phyloP scores from a whole-genome alignment of 345 rosid genomes.

The Aethionema arabicum region DNA sequence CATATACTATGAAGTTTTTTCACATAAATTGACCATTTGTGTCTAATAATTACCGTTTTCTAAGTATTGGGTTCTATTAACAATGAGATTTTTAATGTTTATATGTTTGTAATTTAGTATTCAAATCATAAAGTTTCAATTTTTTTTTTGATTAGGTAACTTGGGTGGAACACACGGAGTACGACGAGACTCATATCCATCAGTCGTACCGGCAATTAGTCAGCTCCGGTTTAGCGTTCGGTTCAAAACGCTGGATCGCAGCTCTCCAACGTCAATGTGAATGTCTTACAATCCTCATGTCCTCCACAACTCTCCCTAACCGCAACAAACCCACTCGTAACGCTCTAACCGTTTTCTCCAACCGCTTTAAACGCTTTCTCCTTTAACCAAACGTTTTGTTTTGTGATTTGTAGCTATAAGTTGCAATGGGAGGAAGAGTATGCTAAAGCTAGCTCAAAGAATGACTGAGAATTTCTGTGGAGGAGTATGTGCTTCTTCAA shows the following conservation, averaged over 20 bases:
- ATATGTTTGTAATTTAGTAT: no score
- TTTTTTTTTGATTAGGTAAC: slow-evolving; percentile 56
- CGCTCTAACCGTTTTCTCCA: neutral
- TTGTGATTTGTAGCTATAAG: slow-evolving; percentile 24
- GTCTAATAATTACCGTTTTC: no score
- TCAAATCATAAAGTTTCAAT: neutral
- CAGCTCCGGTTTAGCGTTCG: slow-evolving; percentile 77
- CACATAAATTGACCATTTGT: no score
- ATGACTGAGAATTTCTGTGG: slow-evolving; percentile 93
- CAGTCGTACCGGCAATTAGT: slow-evolving; percentile 64
- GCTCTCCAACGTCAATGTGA: slow-evolving; percentile 87
- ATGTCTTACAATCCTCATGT: slow-evolving; percentile 87
- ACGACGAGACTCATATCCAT: slow-evolving; percentile 71
- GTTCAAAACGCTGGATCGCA: slow-evolving; percentile 85
- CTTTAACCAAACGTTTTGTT: neutral
- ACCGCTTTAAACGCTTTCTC: neutral
- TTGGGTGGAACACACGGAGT: slow-evolving; percentile 94
- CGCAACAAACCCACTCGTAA: slow-evolving; percentile 29
- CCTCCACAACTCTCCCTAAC: slow-evolving; percentile 47
- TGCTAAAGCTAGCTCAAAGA: slow-evolving; percentile 85
- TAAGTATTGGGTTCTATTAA: no score
- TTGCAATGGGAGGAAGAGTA: slow-evolving; percentile 73
- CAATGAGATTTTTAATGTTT: no score
- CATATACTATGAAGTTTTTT: no score
- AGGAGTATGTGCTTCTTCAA: slow-evolving; percentile 83